A percentile compares a stretch with the other conserved stretches of the same genome.
These are phyloP conservation scores for Friedmanniomyces endolithicus DNA, from an alignment of 495 filamentous ascomycete species.

Conservation along the genomic window DNA sequence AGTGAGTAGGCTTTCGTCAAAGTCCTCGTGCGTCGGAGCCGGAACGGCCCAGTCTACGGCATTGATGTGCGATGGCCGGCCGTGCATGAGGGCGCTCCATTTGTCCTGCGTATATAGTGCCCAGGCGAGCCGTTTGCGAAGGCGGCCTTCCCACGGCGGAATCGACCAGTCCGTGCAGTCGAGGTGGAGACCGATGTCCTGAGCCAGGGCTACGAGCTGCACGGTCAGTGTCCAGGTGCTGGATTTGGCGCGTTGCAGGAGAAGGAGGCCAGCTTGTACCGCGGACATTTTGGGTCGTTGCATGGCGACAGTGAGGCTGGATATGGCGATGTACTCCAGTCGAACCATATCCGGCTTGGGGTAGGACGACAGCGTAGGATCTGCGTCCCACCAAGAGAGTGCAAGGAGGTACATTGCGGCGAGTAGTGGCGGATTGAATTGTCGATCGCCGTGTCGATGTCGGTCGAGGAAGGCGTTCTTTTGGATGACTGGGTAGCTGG, in stretches of 20 bases:
- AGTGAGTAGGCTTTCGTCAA: slow-evolving; percentile 43
- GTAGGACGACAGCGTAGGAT: slow-evolving; percentile 48
- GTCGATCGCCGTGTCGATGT: slow-evolving; percentile 59
- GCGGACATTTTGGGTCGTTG: slow-evolving; percentile 82
- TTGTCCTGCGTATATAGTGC: slow-evolving; percentile 89
- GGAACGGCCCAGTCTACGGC: slow-evolving; percentile 73
- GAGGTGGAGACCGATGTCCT: slow-evolving; percentile 76
- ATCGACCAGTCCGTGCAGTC: slow-evolving; percentile 84
- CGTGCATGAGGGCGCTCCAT: slow-evolving; percentile 79
- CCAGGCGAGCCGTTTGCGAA: slow-evolving; percentile 79
- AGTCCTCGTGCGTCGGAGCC: slow-evolving; percentile 54
- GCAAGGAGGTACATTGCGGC: slow-evolving; percentile 85
- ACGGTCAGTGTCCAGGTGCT: slow-evolving; percentile 79
- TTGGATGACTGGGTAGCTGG: slow-evolving; percentile 79
- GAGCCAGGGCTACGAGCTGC: slow-evolving; percentile 66
- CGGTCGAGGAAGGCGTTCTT: slow-evolving; percentile 79
- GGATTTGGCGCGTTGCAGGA: slow-evolving; percentile 77
- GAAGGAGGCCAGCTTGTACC: slow-evolving; percentile 77
- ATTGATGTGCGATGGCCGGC: slow-evolving; percentile 74
- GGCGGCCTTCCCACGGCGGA: slow-evolving; percentile 70
- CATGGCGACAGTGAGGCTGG: slow-evolving; percentile 62
- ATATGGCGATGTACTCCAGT: slow-evolving; percentile 65
- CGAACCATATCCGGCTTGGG: slow-evolving; percentile 61
- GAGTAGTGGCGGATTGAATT: slow-evolving; percentile 71
- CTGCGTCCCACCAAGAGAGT: slow-evolving; percentile 77